Percentiles rank a stretch among this genome's conserved stretches.
phyloP scores from a whole-genome alignment of 805 yeast genomes.

The Pichia cabralensis region DNA sequence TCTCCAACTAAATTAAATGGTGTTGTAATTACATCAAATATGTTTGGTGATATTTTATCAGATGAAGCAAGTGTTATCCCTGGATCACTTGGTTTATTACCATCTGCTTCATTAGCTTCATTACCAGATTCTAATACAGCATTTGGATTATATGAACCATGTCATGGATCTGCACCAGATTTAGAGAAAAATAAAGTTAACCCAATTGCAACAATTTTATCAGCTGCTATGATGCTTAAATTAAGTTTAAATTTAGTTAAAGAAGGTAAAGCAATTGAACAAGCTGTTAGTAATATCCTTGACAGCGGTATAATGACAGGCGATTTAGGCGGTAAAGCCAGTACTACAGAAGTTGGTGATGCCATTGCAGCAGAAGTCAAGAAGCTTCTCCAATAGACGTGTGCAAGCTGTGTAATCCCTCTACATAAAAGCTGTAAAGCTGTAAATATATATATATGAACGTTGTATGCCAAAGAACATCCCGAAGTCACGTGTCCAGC shows the following conservation, averaged over 20 bases:
- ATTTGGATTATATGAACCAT: slow-evolving; percentile 95
- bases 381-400: slow-evolving; percentile 15
- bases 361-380: slow-evolving; percentile 73
- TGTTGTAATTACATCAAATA: slow-evolving; percentile 82
- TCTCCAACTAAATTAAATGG: slow-evolving; percentile 89
- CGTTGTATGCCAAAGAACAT: no score
- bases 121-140: slow-evolving; percentile 91
- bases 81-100: slow-evolving; percentile 91
- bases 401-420: background rate
- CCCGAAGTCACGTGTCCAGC: no score
- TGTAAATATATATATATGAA: no score
- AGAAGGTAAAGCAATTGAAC: slow-evolving; percentile 83
- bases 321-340: slow-evolving; percentile 76
- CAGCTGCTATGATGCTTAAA: slow-evolving; percentile 96
- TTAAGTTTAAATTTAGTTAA: slow-evolving; percentile 72
- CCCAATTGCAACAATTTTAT: slow-evolving; percentile 90
- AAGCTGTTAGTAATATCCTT: slow-evolving; percentile 75
- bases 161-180: slow-evolving; percentile 98
- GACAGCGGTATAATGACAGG: slow-evolving; percentile 85
- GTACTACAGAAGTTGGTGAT: slow-evolving; percentile 89
- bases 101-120: slow-evolving; percentile 95
- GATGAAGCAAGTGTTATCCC: slow-evolving; percentile 98
- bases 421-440: no score
- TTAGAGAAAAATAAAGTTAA: slow-evolving; percentile 79
- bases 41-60: slow-evolving; percentile 97